Conservation (phyloP, 1,284 basidiomycete species). For the Pisolithus thermaeus region DNA sequence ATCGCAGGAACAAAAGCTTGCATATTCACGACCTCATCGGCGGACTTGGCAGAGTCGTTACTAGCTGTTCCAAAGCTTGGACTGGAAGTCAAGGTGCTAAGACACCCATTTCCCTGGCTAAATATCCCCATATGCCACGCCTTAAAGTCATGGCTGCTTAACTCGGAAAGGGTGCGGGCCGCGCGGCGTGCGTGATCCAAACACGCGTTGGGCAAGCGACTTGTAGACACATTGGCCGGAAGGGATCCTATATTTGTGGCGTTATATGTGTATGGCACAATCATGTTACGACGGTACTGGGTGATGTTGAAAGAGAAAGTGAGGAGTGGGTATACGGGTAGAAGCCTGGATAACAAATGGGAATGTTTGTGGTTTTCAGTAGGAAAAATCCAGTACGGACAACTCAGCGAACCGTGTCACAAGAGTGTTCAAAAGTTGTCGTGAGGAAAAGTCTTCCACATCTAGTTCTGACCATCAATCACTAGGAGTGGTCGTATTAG, state of each 20-base stretch:
- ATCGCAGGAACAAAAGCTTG: neutral
- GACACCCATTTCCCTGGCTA: conserved; percentile 8
- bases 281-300: conserved; percentile 3
- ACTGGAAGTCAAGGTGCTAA: conserved; percentile 9
- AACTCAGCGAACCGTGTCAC: conserved; percentile 4
- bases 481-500: conserved; percentile 6
- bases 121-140: conserved; percentile 17
- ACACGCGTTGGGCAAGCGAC: conserved; percentile 4
- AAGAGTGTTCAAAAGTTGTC: neutral
- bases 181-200: conserved; percentile 16
- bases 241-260: neutral
- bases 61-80: conserved; percentile 6
- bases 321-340: neutral
- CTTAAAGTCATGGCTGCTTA: conserved; percentile 22
- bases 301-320: neutral
- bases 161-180: conserved; percentile 7
- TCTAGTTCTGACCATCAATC: conserved; percentile 1
- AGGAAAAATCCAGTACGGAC: conserved; percentile 1
- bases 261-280: neutral
- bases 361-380: conserved; percentile 1
- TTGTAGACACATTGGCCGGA: conserved; percentile 3
- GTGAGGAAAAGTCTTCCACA: conserved; percentile 6
- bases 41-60: conserved; percentile 2
- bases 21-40: neutral
- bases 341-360: neutral